phyloP scores from a whole-genome alignment of 352 stramenopile species.

The Phytophthora sp. region DNA sequence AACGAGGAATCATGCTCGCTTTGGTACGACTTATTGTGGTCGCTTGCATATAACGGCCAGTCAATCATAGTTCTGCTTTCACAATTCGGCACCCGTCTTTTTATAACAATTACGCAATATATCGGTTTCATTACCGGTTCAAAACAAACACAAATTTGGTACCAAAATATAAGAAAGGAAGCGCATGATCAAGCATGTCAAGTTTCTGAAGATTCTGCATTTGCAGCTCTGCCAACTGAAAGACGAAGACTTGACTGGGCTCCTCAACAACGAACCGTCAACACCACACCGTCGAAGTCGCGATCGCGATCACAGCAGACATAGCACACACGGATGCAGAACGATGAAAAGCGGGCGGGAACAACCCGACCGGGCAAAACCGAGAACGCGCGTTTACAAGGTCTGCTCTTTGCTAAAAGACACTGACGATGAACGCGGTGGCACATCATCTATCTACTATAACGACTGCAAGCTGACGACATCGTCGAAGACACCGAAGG shows the following conservation, averaged over 20 bases:
- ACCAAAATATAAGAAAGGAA: too few relatives aligned
- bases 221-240: slow-evolving; percentile 5
- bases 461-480: not conserved
- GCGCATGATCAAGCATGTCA: slow-evolving; percentile 1
- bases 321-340: not conserved
- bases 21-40: too few relatives aligned
- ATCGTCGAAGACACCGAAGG: not conserved
- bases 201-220: slow-evolving; percentile 11
- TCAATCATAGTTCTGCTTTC: too few relatives aligned
- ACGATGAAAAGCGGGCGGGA: not conserved
- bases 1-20: too few relatives aligned
- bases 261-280: too few relatives aligned
- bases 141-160: too few relatives aligned
- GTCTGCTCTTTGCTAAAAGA: slow-evolving; percentile 13
- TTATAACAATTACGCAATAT: too few relatives aligned
- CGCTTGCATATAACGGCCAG: too few relatives aligned
- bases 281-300: not conserved
- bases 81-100: too few relatives aligned
- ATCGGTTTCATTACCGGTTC: too few relatives aligned
- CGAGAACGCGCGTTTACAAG: slow-evolving; percentile 3
- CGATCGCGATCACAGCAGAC: not conserved
- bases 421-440: not conserved
- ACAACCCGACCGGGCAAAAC: not conserved
- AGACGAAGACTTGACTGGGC: not conserved
- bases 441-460: slow-evolving; percentile 1